Conservation (phyloP, 768 basidiomycete species). For the Mycena maculata region DNA sequence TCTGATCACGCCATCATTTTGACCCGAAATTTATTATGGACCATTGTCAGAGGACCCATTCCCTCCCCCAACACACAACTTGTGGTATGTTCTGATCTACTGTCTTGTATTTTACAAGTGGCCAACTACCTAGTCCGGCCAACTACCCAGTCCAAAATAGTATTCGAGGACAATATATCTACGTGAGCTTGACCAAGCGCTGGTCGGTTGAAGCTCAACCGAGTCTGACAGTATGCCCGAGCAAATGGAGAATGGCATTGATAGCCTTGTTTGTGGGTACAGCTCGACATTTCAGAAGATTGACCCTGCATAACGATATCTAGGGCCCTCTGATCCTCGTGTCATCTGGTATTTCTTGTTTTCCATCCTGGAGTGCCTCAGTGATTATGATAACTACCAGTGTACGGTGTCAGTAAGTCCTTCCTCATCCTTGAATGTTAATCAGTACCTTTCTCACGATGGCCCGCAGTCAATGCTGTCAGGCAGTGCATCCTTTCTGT, state of each 20-base stretch:
- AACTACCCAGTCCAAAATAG: too few relatives aligned
- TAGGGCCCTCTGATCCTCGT: neutral
- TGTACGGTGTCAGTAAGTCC: neutral
- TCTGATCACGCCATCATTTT: too few relatives aligned
- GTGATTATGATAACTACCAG: too few relatives aligned
- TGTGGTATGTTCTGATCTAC: too few relatives aligned
- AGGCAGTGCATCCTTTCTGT: neutral
- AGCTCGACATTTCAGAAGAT: neutral
- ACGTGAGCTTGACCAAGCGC: neutral
- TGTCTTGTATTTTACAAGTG: too few relatives aligned
- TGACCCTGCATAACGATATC: neutral
- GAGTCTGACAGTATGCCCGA: neutral
- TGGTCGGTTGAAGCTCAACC: neutral
- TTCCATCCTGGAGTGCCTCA: neutral
- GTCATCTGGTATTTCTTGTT: neutral
- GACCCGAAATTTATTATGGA: too few relatives aligned
- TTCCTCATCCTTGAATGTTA: neutral
- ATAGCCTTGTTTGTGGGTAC: neutral
- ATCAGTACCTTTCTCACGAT: neutral
- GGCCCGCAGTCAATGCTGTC: neutral
- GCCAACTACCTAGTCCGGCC: too few relatives aligned
- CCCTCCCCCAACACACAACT: too few relatives aligned
- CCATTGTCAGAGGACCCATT: too few relatives aligned
- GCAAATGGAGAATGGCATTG: neutral
- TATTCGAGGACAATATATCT: neutral